Conservation (phyloP, 805 yeast species). For the Priceomyces carsonii region DNA sequence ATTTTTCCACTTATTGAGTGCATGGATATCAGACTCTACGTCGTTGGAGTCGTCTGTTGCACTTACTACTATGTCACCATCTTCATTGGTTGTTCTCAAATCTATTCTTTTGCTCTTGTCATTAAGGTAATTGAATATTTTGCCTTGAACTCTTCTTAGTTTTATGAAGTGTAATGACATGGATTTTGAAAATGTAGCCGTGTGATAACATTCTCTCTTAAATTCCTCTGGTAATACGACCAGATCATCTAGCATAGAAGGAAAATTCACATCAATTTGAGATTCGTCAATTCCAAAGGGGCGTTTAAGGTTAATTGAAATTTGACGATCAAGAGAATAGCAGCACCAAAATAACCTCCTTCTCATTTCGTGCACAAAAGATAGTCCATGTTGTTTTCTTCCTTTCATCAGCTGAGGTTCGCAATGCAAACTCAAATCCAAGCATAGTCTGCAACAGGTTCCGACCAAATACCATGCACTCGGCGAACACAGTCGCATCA, state of each 20-base stretch:
- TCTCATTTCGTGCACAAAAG: constrained; percentile 7
- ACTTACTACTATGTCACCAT: background rate
- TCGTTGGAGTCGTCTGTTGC: background rate
- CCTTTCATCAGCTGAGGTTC: constrained; percentile 4
- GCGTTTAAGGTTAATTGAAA: constrained; percentile 72
- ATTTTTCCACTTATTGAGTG: background rate
- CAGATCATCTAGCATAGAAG: constrained; percentile 35
- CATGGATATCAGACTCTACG: background rate
- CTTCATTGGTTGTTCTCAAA: background rate
- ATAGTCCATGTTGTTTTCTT: background rate
- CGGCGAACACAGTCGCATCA: constrained; percentile 18
- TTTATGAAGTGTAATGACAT: constrained; percentile 7
- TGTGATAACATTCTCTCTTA: background rate
- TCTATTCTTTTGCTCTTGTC: constrained; percentile 1
- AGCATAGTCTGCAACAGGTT: constrained; percentile 14
- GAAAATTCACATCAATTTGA: constrained; percentile 48
- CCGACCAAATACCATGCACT: constrained; percentile 20
- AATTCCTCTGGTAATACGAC: background rate
- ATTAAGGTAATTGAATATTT: constrained; percentile 1
- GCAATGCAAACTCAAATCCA: constrained; percentile 15
- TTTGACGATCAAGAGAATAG: constrained; percentile 75
- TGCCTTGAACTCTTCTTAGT: constrained; percentile 7
- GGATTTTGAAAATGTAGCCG: background rate
- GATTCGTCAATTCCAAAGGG: constrained; percentile 55
- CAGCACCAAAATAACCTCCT: constrained; percentile 72